phyloP scores from a whole-genome alignment of 2,329 filamentous ascomycete genomes.

The Pseudocercospora fijiensis region DNA sequence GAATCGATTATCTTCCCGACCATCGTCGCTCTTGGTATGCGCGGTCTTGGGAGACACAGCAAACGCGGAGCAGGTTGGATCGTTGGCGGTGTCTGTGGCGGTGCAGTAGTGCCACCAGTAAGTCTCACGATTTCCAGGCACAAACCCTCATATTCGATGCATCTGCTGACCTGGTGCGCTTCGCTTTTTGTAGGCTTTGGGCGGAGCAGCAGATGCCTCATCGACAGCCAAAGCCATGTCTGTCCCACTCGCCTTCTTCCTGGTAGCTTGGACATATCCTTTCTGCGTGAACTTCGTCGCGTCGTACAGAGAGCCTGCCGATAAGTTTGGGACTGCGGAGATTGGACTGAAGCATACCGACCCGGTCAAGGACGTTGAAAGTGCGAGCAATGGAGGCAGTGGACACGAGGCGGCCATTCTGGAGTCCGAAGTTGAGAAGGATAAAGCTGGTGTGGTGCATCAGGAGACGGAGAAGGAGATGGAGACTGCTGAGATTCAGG shows the following conservation, averaged over 20 bases:
- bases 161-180: background rate
- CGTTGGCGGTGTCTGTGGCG: slow-evolving; percentile 68
- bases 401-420: slow-evolving; percentile 1
- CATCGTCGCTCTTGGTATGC: slow-evolving; percentile 74
- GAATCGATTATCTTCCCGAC: slow-evolving; percentile 82
- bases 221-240: slow-evolving; percentile 24
- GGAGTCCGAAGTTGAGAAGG: slow-evolving; percentile 5
- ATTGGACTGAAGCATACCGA: background rate
- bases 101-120: slow-evolving; percentile 65
- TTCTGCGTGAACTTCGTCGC: slow-evolving; percentile 63
- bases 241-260: slow-evolving; percentile 47
- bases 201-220: slow-evolving; percentile 63
- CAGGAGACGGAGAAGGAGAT: slow-evolving; percentile 15
- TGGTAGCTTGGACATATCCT: slow-evolving; percentile 49
- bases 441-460: slow-evolving; percentile 23
- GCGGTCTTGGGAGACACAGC: slow-evolving; percentile 72
- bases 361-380: slow-evolving; percentile 35
- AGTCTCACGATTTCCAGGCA: background rate
- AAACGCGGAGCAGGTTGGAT: slow-evolving; percentile 75
- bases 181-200: slow-evolving; percentile 51
- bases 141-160: background rate
- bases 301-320: slow-evolving; percentile 61
- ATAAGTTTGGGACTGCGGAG: slow-evolving; percentile 48
- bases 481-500: slow-evolving; percentile 15
- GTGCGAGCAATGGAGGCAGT: slow-evolving; percentile 8